These are phyloP conservation scores for Colletotrichum sansevieriae DNA, from an alignment of 2,329 filamentous ascomycete genomes.

Conservation along the genomic window DNA sequence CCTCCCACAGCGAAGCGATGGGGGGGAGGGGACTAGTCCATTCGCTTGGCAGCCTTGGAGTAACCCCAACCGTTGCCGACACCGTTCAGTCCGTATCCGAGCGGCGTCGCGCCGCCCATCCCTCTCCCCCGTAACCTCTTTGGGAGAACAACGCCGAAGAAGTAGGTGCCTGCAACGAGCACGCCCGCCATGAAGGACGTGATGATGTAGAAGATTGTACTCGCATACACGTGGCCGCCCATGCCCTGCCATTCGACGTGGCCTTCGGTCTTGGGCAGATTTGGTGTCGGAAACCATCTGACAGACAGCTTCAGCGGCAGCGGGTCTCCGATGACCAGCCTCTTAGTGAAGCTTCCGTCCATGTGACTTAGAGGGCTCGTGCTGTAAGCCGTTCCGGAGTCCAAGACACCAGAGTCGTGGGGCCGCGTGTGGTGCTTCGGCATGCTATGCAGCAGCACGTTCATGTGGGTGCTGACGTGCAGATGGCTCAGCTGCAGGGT, in stretches of 20 bases:
- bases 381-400: conserved; percentile 89
- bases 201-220: conserved; percentile 73
- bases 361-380: conserved; percentile 78
- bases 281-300: conserved; percentile 85
- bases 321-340: conserved; percentile 88
- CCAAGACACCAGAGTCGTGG: conserved; percentile 82
- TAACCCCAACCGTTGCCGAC: conserved; percentile 73
- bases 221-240: conserved; percentile 73
- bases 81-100: conserved; percentile 63
- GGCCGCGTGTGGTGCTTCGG: conserved; percentile 73
- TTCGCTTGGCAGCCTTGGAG: conserved; percentile 67
- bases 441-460: conserved; percentile 83
- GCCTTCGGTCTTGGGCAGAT: conserved; percentile 76
- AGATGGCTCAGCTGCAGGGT: conserved; percentile 90
- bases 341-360: conserved; percentile 65
- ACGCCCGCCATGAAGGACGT: conserved; percentile 70
- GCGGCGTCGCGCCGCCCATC: conserved; percentile 69
- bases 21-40: conserved; percentile 52
- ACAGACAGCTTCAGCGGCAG: conserved; percentile 84
- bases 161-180: conserved; percentile 68
- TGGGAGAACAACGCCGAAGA: conserved; percentile 71
- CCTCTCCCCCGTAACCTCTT: conserved; percentile 62
- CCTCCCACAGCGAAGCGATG: background rate
- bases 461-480: conserved; percentile 90
- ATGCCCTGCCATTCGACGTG: conserved; percentile 75